A percentile compares a stretch with the other conserved stretches of the same genome.
phyloP scores from a whole-genome alignment of 345 rosid species.

The Corymbia maculata region DNA sequence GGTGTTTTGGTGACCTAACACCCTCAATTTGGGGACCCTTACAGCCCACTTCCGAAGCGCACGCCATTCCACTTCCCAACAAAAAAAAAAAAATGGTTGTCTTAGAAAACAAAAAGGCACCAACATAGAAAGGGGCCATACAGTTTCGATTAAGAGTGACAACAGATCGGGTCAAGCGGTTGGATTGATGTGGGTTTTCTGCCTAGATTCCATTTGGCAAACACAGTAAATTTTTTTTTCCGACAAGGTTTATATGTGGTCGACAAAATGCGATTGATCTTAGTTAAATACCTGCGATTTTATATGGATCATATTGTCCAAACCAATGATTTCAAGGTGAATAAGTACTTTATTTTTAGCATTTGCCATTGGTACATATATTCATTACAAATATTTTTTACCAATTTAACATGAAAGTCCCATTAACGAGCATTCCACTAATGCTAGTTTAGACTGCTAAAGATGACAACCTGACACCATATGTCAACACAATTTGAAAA shows the following conservation, averaged over 20 bases:
- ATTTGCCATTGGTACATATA: neutral
- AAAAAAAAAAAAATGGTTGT: neutral
- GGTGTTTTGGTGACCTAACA: neutral
- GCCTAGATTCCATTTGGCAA: too few species aligned
- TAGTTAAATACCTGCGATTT: neutral
- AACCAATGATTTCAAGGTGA: too few species aligned
- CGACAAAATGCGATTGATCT: fast-evolving
- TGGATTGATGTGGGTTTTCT: neutral
- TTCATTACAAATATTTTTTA: too few species aligned
- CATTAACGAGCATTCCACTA: too few species aligned
- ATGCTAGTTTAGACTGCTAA: too few species aligned
- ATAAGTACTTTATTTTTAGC: neutral
- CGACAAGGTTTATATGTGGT: neutral
- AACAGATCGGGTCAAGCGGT: fast-evolving
- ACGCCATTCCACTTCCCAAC: neutral
- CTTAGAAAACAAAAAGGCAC: neutral
- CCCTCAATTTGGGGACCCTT: neutral
- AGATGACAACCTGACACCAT: too few species aligned
- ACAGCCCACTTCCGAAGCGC: neutral
- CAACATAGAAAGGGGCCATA: neutral
- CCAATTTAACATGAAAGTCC: too few species aligned
- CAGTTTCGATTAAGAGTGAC: neutral
- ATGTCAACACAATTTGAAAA: too few species aligned
- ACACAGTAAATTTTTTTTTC: too few species aligned
- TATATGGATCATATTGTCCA: neutral